A percentile compares a stretch with the other conserved stretches of the same genome.
Conservation (phyloP, 345 rosid species). For the Clarkia xantiana region DNA sequence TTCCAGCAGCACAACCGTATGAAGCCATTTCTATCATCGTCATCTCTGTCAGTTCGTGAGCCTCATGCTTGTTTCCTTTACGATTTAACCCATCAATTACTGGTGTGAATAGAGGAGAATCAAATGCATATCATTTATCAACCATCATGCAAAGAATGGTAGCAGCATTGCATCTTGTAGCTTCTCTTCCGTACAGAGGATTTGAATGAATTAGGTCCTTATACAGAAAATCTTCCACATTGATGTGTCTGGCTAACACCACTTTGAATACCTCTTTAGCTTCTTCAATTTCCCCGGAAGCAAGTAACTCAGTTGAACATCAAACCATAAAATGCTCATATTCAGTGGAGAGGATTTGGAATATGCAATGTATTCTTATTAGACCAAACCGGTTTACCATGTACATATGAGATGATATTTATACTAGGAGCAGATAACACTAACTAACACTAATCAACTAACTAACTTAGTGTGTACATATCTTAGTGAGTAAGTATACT, state of each 20-base stretch:
- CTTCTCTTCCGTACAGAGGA: constrained; percentile 51
- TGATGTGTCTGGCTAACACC: constrained; percentile 51
- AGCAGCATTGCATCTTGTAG: constrained; percentile 55
- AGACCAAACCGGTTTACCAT: too few relatives aligned
- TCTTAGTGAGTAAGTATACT: too few relatives aligned
- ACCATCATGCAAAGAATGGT: constrained; percentile 48
- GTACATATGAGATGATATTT: too few relatives aligned
- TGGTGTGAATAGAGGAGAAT: constrained; percentile 80
- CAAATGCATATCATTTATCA: constrained; percentile 51
- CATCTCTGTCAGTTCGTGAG: constrained; percentile 61
- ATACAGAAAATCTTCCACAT: constrained; percentile 50
- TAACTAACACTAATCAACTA: too few relatives aligned
- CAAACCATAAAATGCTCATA: constrained; percentile 58
- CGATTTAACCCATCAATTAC: constrained; percentile 68
- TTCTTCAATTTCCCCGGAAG: constrained; percentile 41
- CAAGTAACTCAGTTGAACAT: constrained; percentile 70
- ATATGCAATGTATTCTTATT: too few relatives aligned
- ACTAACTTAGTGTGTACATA: too few relatives aligned
- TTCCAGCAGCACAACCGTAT: constrained; percentile 26
- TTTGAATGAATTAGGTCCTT: constrained; percentile 55
- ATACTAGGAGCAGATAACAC: too few relatives aligned
- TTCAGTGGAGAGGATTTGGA: too few relatives aligned
- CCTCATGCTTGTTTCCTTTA: constrained; percentile 55
- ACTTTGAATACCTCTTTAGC: constrained; percentile 60
- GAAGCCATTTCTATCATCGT: constrained; percentile 84